A percentile compares a stretch with the other conserved stretches of the same genome.
Evolutionary conservation across 2,329 filamentous ascomycete genomes (phyloP).

Genomic region (Xylariaceae sp.): DNA sequence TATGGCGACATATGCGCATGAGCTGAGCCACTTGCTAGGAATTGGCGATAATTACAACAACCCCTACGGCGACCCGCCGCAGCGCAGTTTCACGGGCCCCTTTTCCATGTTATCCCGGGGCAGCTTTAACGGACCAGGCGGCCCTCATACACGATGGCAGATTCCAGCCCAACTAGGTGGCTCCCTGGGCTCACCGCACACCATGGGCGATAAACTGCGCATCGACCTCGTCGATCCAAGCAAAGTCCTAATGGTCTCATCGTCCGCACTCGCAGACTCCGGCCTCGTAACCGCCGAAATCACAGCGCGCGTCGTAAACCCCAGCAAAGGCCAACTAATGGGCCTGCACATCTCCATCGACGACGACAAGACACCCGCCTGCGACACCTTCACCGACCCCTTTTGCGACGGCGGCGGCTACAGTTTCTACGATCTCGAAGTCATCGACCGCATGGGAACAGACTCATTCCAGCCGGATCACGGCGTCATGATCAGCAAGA

Average conservation of each 20-base stretch:
- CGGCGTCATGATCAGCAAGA: constrained; percentile 51
- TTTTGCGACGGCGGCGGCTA: constrained; percentile 49
- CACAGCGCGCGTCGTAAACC: constrained; percentile 44
- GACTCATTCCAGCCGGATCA: constrained; percentile 48
- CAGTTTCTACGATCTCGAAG: constrained; percentile 48
- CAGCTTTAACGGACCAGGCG: constrained; percentile 49
- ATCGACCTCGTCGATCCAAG: constrained; percentile 43
- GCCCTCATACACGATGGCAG: constrained; percentile 49
- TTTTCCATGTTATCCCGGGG: constrained; percentile 50
- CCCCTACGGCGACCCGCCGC: constrained; percentile 41
- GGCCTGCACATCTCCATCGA: constrained; percentile 45
- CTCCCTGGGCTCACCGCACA: constrained; percentile 48
- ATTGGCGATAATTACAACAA: constrained; percentile 55
- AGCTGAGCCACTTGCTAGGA: constrained; percentile 46
- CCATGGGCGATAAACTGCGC: constrained; percentile 48
- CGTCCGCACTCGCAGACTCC: constrained; percentile 37
- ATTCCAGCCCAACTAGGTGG: constrained; percentile 45
- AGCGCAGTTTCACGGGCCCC: constrained; percentile 46
- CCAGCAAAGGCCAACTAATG: constrained; percentile 37
- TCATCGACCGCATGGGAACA: constrained; percentile 49
- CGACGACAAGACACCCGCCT: constrained; percentile 41
- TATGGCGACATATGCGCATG: constrained; percentile 49
- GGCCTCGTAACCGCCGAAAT: constrained; percentile 42
- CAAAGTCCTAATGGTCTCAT: constrained; percentile 42
- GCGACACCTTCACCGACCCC: constrained; percentile 38